These are phyloP conservation scores for Trypanosoma avium DNA, from an alignment of 208 protist genomes.

Conservation along the genomic window DNA sequence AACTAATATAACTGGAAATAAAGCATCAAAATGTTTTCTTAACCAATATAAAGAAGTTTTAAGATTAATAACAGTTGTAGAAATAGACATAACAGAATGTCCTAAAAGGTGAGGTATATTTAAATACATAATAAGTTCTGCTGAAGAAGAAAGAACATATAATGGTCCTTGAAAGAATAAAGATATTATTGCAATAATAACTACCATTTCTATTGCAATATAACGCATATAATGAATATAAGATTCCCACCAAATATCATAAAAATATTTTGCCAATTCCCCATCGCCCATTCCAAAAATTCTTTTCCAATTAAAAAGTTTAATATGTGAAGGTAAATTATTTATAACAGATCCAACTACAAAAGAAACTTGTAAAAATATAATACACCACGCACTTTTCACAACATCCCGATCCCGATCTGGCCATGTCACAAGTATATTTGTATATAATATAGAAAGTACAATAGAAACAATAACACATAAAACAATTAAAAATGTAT, in stretches of 20 bases:
- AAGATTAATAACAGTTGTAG: slow-evolving; percentile 40
- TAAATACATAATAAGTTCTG: slow-evolving; percentile 67
- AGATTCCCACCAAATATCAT: slow-evolving; percentile 71
- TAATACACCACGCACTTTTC: slow-evolving; percentile 30
- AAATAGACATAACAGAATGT: slow-evolving; percentile 56
- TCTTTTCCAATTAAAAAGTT: slow-evolving; percentile 1
- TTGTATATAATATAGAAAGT: slow-evolving; percentile 47
- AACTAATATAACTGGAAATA: slow-evolving; percentile 42
- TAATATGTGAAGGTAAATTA: background rate
- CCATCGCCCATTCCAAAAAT: slow-evolving; percentile 11
- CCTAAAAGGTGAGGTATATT: slow-evolving; percentile 69
- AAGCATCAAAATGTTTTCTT: slow-evolving; percentile 53
- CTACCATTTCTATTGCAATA: slow-evolving; percentile 57
- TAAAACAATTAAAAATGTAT: slow-evolving; percentile 43
- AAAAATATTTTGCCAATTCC: slow-evolving; percentile 53
- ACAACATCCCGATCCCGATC: slow-evolving; percentile 35
- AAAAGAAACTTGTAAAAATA: slow-evolving; percentile 34
- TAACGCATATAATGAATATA: slow-evolving; percentile 78
- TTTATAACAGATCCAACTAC: slow-evolving; percentile 35
- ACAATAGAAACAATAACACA: slow-evolving; percentile 25
- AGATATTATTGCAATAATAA: slow-evolving; percentile 32
- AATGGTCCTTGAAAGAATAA: slow-evolving; percentile 41
- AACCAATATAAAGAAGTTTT: slow-evolving; percentile 66
- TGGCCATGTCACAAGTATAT: slow-evolving; percentile 45
- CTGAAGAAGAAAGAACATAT: slow-evolving; percentile 43